phyloP scores from a whole-genome alignment of 192 early-diverging fungal genomes.

The Gonapodya prolifera region DNA sequence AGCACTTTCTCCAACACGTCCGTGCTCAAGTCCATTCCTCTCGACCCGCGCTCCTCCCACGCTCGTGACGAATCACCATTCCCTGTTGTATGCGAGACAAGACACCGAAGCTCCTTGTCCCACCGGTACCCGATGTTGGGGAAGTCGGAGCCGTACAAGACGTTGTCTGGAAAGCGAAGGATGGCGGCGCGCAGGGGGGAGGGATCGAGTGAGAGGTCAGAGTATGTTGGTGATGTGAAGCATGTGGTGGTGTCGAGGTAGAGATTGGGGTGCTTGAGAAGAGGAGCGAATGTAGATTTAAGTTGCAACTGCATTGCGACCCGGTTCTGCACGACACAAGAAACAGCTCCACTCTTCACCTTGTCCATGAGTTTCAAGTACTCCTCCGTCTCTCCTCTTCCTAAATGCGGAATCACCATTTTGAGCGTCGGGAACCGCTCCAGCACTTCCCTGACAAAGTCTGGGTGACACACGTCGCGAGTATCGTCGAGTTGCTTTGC shows the following conservation, averaged over 20 bases:
- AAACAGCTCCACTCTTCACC: no score
- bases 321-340: no score
- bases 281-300: no score
- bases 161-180: constrained; percentile 17
- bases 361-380: constrained; percentile 20
- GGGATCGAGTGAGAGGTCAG: constrained; percentile 10
- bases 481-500: constrained; percentile 23
- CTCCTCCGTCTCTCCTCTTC: constrained; percentile 21
- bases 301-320: no score
- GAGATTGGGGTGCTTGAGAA: constrained; percentile 19
- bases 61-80: no score
- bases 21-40: no score
- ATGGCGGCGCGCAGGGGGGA: constrained; percentile 13
- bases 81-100: no score
- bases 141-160: constrained; percentile 25
- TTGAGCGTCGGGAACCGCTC: constrained; percentile 12
- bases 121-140: constrained; percentile 24
- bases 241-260: constrained; percentile 26
- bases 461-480: constrained; percentile 19
- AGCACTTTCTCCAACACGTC: no score
- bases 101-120: constrained; percentile 20
- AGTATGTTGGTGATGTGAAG: constrained; percentile 13
- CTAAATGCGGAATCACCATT: constrained; percentile 23
- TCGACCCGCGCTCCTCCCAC: no score
- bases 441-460: constrained; percentile 23